Conservation (phyloP, 805 yeast genomes). For the Wickerhamomyces canadensis region DNA sequence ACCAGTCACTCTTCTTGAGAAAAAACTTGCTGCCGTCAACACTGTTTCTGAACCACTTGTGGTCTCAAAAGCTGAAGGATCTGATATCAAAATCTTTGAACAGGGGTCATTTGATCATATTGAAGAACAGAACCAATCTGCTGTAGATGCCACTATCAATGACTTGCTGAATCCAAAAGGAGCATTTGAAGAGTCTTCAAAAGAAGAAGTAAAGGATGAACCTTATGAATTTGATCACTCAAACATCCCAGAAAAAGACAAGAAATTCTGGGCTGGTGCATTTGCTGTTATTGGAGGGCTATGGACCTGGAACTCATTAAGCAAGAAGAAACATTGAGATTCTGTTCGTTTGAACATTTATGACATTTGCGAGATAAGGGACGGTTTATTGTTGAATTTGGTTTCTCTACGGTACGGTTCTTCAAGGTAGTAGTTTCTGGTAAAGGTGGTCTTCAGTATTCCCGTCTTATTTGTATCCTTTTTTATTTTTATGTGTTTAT, state of each 20-base stretch:
- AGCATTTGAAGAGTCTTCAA: conserved; percentile 7
- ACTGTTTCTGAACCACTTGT: conserved; percentile 13
- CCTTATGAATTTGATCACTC: conserved; percentile 13
- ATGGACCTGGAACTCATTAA: conserved; percentile 22
- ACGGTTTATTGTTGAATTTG: too few relatives aligned
- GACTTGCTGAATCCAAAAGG: too few relatives aligned
- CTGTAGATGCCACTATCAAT: conserved; percentile 7
- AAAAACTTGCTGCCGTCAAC: conserved; percentile 12
- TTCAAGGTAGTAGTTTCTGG: too few relatives aligned
- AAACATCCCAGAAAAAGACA: conserved; percentile 21
- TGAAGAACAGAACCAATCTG: conserved; percentile 12
- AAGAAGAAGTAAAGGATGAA: conserved; percentile 12
- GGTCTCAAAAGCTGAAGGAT: conserved; percentile 22
- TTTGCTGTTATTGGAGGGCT: conserved; percentile 24
- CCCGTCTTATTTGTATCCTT: too few relatives aligned
- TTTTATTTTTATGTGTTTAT: too few relatives aligned
- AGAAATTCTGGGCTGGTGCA: conserved; percentile 19
- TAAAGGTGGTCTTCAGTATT: too few relatives aligned
- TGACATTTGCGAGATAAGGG: too few relatives aligned
- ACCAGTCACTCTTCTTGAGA: conserved; percentile 24
- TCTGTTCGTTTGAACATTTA: too few relatives aligned
- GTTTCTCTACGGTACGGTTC: too few relatives aligned
- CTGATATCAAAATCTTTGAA: conserved; percentile 19
- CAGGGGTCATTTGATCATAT: conserved; percentile 13
- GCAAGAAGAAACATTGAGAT: conserved; percentile 5